A percentile compares a stretch with the other conserved stretches of the same genome.
These are phyloP conservation scores for Stephania cephalantha DNA, from an alignment of 164 flowering plant species.

Conservation along the genomic window DNA sequence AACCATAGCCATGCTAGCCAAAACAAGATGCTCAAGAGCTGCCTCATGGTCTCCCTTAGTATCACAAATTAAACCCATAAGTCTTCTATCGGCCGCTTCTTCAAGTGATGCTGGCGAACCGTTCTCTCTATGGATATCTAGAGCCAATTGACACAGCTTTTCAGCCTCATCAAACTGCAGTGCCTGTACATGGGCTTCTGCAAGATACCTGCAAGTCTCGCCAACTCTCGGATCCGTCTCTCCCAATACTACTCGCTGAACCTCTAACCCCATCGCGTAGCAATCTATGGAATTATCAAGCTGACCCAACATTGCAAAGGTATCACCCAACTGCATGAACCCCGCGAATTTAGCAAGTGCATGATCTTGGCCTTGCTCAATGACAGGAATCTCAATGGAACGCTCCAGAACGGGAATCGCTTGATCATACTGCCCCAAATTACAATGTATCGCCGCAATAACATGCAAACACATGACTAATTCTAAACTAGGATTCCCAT, in stretches of 20 bases:
- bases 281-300: constrained; percentile 68
- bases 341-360: constrained; percentile 95
- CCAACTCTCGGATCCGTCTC: constrained; percentile 84
- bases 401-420: constrained; percentile 80
- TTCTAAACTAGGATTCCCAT: constrained; percentile 75
- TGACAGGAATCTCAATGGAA: constrained; percentile 66
- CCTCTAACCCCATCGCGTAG: constrained; percentile 62
- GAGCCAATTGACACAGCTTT: constrained; percentile 70
- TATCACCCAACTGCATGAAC: constrained; percentile 93
- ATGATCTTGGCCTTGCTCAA: constrained; percentile 74
- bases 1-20: constrained; percentile 91
- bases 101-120: constrained; percentile 69
- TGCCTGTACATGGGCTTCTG: constrained; percentile 90
- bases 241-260: constrained; percentile 70
- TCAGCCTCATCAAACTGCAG: constrained; percentile 89
- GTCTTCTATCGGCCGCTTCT: constrained; percentile 93
- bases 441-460: constrained; percentile 80
- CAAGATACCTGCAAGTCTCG: constrained; percentile 88
- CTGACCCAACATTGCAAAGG: constrained; percentile 82
- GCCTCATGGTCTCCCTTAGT: constrained; percentile 84
- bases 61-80: constrained; percentile 95
- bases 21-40: constrained; percentile 91
- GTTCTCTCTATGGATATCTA: constrained; percentile 73
- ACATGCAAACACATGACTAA: constrained; percentile 89
- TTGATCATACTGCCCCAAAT: constrained; percentile 62